Evolutionary conservation across 2,329 filamentous ascomycete species (phyloP).

Genomic region (Thelonectria discophora): DNA sequence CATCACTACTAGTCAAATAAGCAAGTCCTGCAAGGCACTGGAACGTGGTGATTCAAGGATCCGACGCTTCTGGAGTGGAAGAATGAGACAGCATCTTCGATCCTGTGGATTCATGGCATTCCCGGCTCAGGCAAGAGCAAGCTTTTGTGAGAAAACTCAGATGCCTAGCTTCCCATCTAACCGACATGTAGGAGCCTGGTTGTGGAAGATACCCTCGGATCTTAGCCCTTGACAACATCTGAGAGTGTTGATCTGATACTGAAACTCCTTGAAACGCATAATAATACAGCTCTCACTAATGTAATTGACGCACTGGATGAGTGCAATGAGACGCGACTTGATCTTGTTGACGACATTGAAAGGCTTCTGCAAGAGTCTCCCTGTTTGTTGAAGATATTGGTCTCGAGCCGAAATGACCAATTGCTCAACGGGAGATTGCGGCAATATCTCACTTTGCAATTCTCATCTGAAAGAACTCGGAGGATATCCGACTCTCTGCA

Average conservation of each 20-base stretch:
- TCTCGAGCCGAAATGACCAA: conserved; percentile 7
- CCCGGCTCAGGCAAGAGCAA: conserved; percentile 10
- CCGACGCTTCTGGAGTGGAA: background rate
- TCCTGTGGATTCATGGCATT: conserved; percentile 4
- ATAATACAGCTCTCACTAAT: background rate
- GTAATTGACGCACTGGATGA: conserved; percentile 10
- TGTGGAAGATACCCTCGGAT: background rate
- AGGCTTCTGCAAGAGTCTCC: conserved; percentile 1
- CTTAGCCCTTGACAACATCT: background rate
- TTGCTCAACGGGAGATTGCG: background rate
- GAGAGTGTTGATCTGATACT: conserved; percentile 6
- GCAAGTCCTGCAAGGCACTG: background rate
- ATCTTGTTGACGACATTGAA: conserved; percentile 4
- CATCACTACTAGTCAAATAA: background rate
- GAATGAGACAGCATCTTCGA: background rate
- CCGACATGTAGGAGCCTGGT: background rate
- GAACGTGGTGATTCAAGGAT: background rate
- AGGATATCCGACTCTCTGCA: background rate
- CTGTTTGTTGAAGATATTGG: conserved; percentile 12
- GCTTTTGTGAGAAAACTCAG: background rate
- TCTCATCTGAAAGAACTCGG: background rate
- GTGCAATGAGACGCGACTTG: background rate
- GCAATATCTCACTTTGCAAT: background rate
- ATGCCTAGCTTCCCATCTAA: conserved; percentile 1
- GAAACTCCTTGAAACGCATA: conserved; percentile 3